Conservation (phyloP, 192 early-diverging fungal species). For the Phycomyces blakesleeanus region DNA sequence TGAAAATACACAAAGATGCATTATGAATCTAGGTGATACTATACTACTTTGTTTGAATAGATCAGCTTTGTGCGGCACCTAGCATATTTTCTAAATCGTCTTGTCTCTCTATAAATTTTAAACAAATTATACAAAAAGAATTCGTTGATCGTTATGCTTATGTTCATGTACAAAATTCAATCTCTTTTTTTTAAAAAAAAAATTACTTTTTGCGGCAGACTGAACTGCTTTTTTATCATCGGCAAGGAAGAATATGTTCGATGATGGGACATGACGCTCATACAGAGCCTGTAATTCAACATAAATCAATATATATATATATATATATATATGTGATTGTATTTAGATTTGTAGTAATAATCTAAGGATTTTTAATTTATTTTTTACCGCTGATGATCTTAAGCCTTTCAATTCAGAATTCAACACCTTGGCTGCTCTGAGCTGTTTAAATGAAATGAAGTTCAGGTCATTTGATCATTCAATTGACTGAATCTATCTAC, state of each 20-base stretch:
- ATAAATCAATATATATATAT: too few relatives aligned
- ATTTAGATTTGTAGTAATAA: too few relatives aligned
- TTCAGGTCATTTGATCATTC: background rate
- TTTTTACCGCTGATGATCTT: conserved; percentile 9
- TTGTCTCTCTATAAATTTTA: too few relatives aligned
- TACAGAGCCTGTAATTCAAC: background rate
- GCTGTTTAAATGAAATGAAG: background rate
- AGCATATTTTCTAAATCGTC: too few relatives aligned
- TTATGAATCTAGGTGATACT: too few relatives aligned
- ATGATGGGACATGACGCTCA: conserved; percentile 21
- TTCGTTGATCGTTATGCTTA: too few relatives aligned
- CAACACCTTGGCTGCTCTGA: conserved; percentile 8
- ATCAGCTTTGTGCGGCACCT: too few relatives aligned
- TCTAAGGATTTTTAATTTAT: background rate
- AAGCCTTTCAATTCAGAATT: conserved; percentile 7
- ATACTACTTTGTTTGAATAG: too few relatives aligned
- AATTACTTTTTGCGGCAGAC: background rate
- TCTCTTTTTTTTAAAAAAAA: too few relatives aligned
- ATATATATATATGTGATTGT: background rate
- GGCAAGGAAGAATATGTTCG: conserved; percentile 17
- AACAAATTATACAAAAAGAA: too few relatives aligned
- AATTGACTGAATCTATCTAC: conserved; percentile 3
- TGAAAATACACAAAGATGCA: too few relatives aligned
- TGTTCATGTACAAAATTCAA: too few relatives aligned
- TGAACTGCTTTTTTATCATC: conserved; percentile 13